These are phyloP conservation scores for Solanum hybrid DNA, from an alignment of 305 asterid species.

Conservation along the genomic window DNA sequence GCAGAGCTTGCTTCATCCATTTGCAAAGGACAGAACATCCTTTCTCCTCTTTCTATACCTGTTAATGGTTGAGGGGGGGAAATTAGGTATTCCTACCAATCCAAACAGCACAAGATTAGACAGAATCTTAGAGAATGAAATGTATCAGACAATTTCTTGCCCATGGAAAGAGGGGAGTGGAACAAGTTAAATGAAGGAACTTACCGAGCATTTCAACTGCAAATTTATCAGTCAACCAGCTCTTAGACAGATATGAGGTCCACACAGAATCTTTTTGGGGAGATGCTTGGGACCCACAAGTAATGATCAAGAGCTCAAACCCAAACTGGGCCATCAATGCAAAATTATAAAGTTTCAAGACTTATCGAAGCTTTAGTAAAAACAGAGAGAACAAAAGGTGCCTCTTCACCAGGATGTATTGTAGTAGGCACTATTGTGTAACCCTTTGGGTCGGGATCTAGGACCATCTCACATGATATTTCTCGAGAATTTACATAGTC, in stretches of 20 bases:
- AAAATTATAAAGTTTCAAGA: slow-evolving; percentile 71
- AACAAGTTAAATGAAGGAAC: background rate
- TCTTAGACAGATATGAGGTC: slow-evolving; percentile 6
- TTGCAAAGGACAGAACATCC: background rate
- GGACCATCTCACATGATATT: slow-evolving; percentile 98
- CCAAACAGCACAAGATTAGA: background rate
- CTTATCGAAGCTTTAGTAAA: slow-evolving; percentile 84
- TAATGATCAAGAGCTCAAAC: background rate
- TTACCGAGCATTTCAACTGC: background rate
- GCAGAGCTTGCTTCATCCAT: background rate
- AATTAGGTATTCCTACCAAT: background rate
- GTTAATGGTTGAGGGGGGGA: background rate
- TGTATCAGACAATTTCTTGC: background rate
- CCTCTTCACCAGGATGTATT: slow-evolving; percentile 99
- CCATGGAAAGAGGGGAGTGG: background rate
- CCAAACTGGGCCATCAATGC: slow-evolving; percentile 7
- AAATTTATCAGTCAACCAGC: slow-evolving; percentile 26
- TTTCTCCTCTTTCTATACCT: background rate
- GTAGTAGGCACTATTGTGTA: slow-evolving; percentile 98
- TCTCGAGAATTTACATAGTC: slow-evolving; percentile 96
- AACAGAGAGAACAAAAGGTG: slow-evolving; percentile 92
- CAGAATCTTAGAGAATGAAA: background rate
- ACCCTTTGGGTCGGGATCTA: slow-evolving; percentile 97
- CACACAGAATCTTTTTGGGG: slow-evolving; percentile 10
- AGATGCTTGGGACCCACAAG: slow-evolving; percentile 10